Base-by-base conservation (phyloP, 257 asterid genomes). In the Solanum verrucosum region DNA sequence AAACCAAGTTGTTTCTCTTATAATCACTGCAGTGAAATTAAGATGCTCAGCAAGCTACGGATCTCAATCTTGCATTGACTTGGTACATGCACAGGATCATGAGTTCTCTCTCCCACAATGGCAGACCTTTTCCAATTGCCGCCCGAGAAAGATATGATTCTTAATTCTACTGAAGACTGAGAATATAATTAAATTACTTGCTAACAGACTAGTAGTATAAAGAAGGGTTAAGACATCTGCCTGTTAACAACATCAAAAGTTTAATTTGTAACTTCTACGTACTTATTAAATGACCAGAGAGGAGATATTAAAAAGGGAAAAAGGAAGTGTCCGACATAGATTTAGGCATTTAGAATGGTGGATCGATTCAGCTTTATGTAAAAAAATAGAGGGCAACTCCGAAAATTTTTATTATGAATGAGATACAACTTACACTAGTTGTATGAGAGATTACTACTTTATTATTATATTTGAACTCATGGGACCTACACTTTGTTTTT, bases 231-330 rank as follows among this genome's bases (percentile, higher is more conserved):
- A 27, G 31, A 5, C 52, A 74, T 74, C 18, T 5, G 9, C 52
- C 52, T 23, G 20, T 35, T 37, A 74, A n/a, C 49, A 74, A 15
- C 52, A 35, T 10, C 23, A 34, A 73, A 37, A 74, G 82, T 11
- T 23, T 29, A 29, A 29, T 29, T 5, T 9, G 52, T 3, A 35
- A 35, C 27, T 73, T 73, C 49, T 73, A 73, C 82, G 38, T 34
- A 73, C 49, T 73, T 34, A 23, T 34, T 35, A 38, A 34, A 74
- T 75, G 52, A 75, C 56, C 33, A 95, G 93, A 71, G 92, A 92
- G 83, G 94, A 96, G 34, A 95, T 93, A 84, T 94, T 97, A 21
- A 85, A 85, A 68, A 92, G 33, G 56, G 56, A 6, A 23, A 75
- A 75, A 23, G 21, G 83, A 37, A 35, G n/a, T 16, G 16, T 74